Percentiles rank a stretch among this genome's conserved stretches.
Evolutionary conservation across 2,329 filamentous ascomycete genomes (phyloP).

Genomic region (Fusarium sp.): DNA sequence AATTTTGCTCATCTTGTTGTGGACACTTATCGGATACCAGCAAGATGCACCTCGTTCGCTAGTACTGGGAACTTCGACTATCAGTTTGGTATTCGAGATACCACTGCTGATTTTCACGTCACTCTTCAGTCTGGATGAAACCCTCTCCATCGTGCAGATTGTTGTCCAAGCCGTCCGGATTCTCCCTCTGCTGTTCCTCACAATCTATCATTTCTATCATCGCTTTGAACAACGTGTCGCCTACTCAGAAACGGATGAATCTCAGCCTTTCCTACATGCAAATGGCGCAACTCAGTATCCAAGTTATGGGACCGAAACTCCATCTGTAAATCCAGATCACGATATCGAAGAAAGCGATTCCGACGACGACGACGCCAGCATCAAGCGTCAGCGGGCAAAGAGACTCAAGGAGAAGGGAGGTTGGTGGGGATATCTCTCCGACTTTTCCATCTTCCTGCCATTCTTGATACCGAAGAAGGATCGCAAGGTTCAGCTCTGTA

Average conservation of each 20-base stretch:
- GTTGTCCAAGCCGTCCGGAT: constrained; percentile 15
- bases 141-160: background rate
- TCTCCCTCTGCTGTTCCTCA: constrained; percentile 15
- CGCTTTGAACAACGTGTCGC: background rate
- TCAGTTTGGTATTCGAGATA: constrained; percentile 25
- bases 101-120: constrained; percentile 10
- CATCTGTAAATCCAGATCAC: background rate
- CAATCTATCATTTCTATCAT: background rate
- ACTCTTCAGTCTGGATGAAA: background rate
- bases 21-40: constrained; percentile 10
- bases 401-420: constrained; percentile 46
- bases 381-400: constrained; percentile 45
- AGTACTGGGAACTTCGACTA: constrained; percentile 2
- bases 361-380: constrained; percentile 38
- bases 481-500: constrained; percentile 46
- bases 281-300: background rate
- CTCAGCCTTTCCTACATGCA: constrained; percentile 23
- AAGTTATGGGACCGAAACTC: constrained; percentile 29
- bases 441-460: constrained; percentile 48
- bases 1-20: background rate
- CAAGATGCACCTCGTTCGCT: background rate
- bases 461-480: constrained; percentile 48
- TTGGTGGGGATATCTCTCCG: constrained; percentile 48
- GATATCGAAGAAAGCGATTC: constrained; percentile 32
- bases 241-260: constrained; percentile 11